A percentile compares a stretch with the other conserved stretches of the same genome.
Conservation (phyloP, 805 yeast genomes). For the Saccharomycopsis malanga region DNA sequence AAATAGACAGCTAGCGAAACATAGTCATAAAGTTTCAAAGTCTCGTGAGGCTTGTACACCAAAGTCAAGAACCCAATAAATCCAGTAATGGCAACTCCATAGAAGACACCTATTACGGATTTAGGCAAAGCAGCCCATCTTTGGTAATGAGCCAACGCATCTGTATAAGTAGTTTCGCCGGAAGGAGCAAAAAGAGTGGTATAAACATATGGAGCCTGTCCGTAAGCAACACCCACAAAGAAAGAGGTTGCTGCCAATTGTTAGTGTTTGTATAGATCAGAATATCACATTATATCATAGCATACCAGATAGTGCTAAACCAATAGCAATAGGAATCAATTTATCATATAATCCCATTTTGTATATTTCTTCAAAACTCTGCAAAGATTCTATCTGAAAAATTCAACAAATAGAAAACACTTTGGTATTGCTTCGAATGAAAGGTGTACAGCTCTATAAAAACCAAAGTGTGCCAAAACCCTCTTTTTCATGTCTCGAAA, state of each 20-base stretch:
- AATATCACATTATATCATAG: not conserved
- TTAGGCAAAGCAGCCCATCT: conserved; percentile 62
- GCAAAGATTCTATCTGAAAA: not conserved
- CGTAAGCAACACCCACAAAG: conserved; percentile 69
- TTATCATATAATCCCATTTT: conserved; percentile 31
- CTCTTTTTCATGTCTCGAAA: too few relatives aligned
- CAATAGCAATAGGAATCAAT: conserved; percentile 39
- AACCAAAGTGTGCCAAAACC: too few relatives aligned
- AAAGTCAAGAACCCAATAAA: conserved; percentile 67
- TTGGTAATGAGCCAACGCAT: conserved; percentile 66
- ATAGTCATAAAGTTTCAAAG: conserved; percentile 83
- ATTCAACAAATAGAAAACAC: too few relatives aligned
- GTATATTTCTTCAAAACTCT: too few relatives aligned
- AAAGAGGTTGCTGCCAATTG: conserved; percentile 44
- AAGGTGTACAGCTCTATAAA: too few relatives aligned
- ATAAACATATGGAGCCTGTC: conserved; percentile 78
- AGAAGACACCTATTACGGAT: conserved; percentile 51
- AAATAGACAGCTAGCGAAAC: conserved; percentile 72
- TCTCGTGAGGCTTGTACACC: conserved; percentile 81
- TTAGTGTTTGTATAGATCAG: not conserved
- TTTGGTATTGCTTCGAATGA: too few relatives aligned
- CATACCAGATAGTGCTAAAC: conserved; percentile 30
- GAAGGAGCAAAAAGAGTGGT: conserved; percentile 60
- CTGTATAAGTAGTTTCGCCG: conserved; percentile 46
- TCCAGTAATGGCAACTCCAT: conserved; percentile 55